Conservation (phyloP, 1,139 yeast genomes). For the Blastobotrys petasosporus region DNA sequence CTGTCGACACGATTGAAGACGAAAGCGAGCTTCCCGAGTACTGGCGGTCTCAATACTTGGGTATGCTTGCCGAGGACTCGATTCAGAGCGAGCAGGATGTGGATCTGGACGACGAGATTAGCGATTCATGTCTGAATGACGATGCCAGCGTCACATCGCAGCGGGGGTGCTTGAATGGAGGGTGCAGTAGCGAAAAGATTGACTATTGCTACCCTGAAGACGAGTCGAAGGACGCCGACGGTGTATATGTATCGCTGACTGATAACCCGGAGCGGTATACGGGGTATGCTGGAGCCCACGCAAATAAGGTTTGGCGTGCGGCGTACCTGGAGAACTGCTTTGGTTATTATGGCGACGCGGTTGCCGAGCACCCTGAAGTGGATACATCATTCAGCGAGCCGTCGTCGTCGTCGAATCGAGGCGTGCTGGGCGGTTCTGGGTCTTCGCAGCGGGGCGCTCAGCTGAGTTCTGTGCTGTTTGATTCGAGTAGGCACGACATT, state of each 20-base stretch:
- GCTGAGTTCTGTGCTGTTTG: slow-evolving; percentile 23
- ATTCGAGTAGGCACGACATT: slow-evolving; percentile 21
- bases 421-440: neutral
- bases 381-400: neutral
- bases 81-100: slow-evolving; percentile 28
- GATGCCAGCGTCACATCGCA: slow-evolving; percentile 12
- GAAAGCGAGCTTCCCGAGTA: slow-evolving; percentile 56
- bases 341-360: slow-evolving; percentile 42
- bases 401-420: neutral
- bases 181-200: slow-evolving; percentile 16
- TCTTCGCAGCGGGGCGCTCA: slow-evolving; percentile 17
- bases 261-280: slow-evolving; percentile 96
- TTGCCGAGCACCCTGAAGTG: slow-evolving; percentile 9
- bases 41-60: slow-evolving; percentile 70
- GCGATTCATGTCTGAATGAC: slow-evolving; percentile 13
- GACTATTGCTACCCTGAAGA: slow-evolving; percentile 63
- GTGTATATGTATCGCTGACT: slow-evolving; percentile 79
- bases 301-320: slow-evolving; percentile 88
- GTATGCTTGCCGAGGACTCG: slow-evolving; percentile 48
- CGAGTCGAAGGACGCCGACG: slow-evolving; percentile 36
- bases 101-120: slow-evolving; percentile 6
- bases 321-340: slow-evolving; percentile 91
- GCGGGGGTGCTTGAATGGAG: slow-evolving; percentile 7
- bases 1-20: slow-evolving; percentile 69
- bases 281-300: slow-evolving; percentile 91